phyloP scores from a whole-genome alignment of 2,329 filamentous ascomycete species.

The Ophiostoma perfectum region DNA sequence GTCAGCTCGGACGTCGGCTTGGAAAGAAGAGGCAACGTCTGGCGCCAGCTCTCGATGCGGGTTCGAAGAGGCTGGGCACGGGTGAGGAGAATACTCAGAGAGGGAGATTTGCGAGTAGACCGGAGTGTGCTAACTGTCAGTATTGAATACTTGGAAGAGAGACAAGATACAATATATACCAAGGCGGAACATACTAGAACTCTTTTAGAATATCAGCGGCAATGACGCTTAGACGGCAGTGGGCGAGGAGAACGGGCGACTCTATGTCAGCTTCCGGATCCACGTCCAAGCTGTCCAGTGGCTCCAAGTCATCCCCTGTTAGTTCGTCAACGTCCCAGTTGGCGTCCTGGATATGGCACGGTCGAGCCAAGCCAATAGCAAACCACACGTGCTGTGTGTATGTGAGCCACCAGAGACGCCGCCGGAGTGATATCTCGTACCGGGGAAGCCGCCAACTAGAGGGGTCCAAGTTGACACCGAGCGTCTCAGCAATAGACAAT shows the following conservation, averaged over 20 bases:
- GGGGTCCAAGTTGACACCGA: conserved; percentile 29
- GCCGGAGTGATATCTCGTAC: conserved; percentile 27
- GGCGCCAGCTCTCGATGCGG: conserved; percentile 30
- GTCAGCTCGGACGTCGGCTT: conserved; percentile 26
- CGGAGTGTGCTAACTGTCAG: conserved; percentile 23
- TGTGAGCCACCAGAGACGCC: conserved; percentile 30
- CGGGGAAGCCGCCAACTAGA: conserved; percentile 28
- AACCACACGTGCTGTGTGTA: conserved; percentile 28
- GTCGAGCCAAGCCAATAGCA: conserved; percentile 26
- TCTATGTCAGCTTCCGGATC: not conserved
- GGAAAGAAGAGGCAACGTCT: conserved; percentile 28
- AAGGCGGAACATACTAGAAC: not conserved
- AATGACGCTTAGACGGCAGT: not conserved
- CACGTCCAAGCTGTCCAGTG: not conserved
- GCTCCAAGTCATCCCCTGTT: conserved; percentile 27
- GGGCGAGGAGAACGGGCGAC: not conserved
- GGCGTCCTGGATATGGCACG: conserved; percentile 27
- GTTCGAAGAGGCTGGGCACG: conserved; percentile 29
- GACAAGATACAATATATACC: not conserved
- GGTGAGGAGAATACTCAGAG: conserved; percentile 24
- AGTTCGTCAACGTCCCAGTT: conserved; percentile 28
- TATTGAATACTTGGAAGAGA: too few species aligned
- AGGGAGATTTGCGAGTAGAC: conserved; percentile 15
- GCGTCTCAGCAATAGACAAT: conserved; percentile 28
- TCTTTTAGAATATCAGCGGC: not conserved